Conservation (phyloP, 768 basidiomycete species). For the Boletus reticulatus region DNA sequence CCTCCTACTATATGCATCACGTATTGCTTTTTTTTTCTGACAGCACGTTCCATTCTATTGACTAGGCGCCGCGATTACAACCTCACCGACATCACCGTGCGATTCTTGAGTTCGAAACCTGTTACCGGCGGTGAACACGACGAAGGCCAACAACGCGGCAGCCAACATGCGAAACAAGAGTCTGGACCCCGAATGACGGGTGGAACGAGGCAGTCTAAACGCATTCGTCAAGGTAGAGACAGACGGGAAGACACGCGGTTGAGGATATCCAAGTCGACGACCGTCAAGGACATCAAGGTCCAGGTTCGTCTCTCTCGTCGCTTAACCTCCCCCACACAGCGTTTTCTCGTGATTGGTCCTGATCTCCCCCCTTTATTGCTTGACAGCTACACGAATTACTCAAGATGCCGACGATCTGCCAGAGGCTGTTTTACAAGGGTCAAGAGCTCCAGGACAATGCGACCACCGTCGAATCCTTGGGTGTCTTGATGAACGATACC, state of each 20-base stretch:
- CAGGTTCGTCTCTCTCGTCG: conserved; percentile 42
- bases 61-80: conserved; percentile 46
- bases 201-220: conserved; percentile 65
- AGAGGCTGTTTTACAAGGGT: conserved; percentile 62
- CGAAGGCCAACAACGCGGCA: conserved; percentile 24
- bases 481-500: conserved; percentile 58
- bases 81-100: conserved; percentile 60
- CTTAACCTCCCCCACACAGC: no score
- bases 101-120: conserved; percentile 37
- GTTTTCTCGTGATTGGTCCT: background rate
- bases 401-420: conserved; percentile 72
- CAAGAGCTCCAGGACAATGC: conserved; percentile 65
- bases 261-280: conserved; percentile 59
- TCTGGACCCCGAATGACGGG: conserved; percentile 36
- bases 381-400: conserved; percentile 59
- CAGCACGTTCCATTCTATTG: conserved; percentile 17
- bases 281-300: conserved; percentile 77
- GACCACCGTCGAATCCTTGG: conserved; percentile 49
- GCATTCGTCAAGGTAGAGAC: conserved; percentile 58
- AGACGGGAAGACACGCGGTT: conserved; percentile 49
- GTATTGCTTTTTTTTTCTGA: conserved; percentile 12
- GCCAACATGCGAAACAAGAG: conserved; percentile 29
- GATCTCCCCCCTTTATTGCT: background rate
- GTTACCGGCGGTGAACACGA: conserved; percentile 30
- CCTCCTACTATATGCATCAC: conserved; percentile 2